Base-by-base conservation (phyloP, 129 eudicot genomes). In the Artemisia argyi region DNA sequence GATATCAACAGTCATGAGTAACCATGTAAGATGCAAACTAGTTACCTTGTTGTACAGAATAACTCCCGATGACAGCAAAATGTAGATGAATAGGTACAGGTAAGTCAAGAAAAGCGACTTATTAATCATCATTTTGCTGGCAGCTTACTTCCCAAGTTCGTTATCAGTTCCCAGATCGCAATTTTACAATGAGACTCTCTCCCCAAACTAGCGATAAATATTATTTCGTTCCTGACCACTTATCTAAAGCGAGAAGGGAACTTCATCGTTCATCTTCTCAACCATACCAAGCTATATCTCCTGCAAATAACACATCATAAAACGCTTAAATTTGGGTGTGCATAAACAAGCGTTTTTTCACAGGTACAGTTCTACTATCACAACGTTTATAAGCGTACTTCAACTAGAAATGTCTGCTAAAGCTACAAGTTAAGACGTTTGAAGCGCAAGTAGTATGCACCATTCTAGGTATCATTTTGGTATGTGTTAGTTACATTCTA, bases 11-110 rank as follows among this genome's bases (percentile, higher is more conserved):
- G 64, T 68, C 42, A 48, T 16, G 8, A 60, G 24, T 28, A 67
- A 65, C 42, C 75, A 74, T 9, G 18, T 54, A 6, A 24, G 70
- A 63, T n/a, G 30, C 24, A 61, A 50, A 68, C 20, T 20, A 69
- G 32, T 79, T 84, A 87, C 92, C 85, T 87, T 87, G 78, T 87
- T 87, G 83, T 87, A 87, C 72, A 87, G 68, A 50, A 87, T 87
- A 79, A 87, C 92, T 76, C 92, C 89, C 61, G 92, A 87, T 48
- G 92, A 87, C 60, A 87, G 89, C 79, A 75, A 44, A 19, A 87
- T 79, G 87, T 87, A 87, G 81, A 84, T 82, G 28, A 87, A 82
- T 49, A 87, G 81, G 83, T 87, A 84, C 58, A 87, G 81, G 75
- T 84, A 87, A 55, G 92, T 87, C 83, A 87, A 82, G 68, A 87